Percentiles rank a stretch among this genome's conserved stretches.
Evolutionary conservation across 1,284 basidiomycete genomes (phyloP).

Genomic region (Gymnopus androsaceus): DNA sequence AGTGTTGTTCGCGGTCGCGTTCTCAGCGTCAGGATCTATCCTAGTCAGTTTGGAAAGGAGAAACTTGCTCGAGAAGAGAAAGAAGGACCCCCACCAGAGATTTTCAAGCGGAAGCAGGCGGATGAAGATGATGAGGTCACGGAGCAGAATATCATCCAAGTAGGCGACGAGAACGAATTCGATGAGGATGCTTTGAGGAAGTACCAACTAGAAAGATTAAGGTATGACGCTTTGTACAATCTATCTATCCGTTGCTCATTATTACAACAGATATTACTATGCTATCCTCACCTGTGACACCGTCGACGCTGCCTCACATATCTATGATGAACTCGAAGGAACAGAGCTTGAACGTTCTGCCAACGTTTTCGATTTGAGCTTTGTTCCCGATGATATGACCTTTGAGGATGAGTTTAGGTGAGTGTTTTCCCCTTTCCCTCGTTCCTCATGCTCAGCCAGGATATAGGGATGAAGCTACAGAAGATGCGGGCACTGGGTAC

Average conservation of each 20-base stretch:
- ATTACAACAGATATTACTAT: constrained; percentile 83
- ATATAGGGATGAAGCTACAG: constrained; percentile 79
- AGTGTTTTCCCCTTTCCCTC: constrained; percentile 19
- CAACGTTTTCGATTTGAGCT: constrained; percentile 94
- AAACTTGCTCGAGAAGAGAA: constrained; percentile 86
- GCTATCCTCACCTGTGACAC: constrained; percentile 92
- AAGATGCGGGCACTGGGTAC: constrained; percentile 59
- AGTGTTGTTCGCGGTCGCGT: constrained; percentile 60
- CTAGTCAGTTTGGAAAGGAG: constrained; percentile 91
- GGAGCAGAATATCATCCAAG: constrained; percentile 67
- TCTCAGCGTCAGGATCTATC: constrained; percentile 82
- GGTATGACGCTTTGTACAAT: constrained; percentile 51
- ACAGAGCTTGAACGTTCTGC: constrained; percentile 97
- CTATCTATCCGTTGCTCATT: not conserved
- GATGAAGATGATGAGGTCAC: constrained; percentile 62
- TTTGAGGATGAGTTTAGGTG: constrained; percentile 85
- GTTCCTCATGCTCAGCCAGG: not conserved
- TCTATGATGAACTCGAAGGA: constrained; percentile 88
- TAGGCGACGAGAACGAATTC: constrained; percentile 71
- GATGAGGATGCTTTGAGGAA: constrained; percentile 88
- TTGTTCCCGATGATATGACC: constrained; percentile 89
- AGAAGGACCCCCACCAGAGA: constrained; percentile 87
- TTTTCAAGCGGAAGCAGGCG: constrained; percentile 63
- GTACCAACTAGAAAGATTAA: constrained; percentile 92
- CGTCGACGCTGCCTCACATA: constrained; percentile 75